These are phyloP conservation scores for Dactylonectria macrodidyma DNA, from an alignment of 2,329 filamentous ascomycete species.

Conservation along the genomic window DNA sequence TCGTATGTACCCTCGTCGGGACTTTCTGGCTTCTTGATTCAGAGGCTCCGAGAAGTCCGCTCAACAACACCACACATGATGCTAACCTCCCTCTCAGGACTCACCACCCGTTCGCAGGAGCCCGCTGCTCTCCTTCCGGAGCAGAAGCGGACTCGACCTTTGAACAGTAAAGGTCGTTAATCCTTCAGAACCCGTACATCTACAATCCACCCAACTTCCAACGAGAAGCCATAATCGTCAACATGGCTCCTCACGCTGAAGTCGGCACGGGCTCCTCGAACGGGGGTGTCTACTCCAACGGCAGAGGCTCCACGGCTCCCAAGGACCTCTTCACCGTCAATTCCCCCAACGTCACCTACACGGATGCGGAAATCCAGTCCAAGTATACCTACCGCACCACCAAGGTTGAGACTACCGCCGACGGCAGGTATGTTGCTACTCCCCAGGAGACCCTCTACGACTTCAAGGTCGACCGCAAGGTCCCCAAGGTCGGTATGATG, in stretches of 20 bases:
- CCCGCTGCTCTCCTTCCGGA: constrained; percentile 93
- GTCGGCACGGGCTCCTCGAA: constrained; percentile 69
- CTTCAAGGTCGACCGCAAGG: constrained; percentile 96
- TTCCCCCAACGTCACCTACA: constrained; percentile 94
- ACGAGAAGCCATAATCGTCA: constrained; percentile 54
- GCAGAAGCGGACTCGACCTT: constrained; percentile 80
- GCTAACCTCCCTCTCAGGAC: constrained; percentile 68
- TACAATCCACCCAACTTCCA: constrained; percentile 42
- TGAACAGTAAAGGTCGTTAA: constrained; percentile 66
- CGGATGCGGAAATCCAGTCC: constrained; percentile 88
- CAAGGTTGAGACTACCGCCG: constrained; percentile 77
- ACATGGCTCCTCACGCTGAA: constrained; percentile 95
- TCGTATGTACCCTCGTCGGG: constrained; percentile 75
- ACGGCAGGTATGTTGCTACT: constrained; percentile 85
- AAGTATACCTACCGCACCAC: constrained; percentile 98
- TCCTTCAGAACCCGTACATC: constrained; percentile 50
- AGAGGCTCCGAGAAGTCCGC: not conserved
- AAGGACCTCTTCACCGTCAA: constrained; percentile 85
- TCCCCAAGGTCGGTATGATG: constrained; percentile 97
- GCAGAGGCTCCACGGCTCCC: constrained; percentile 58
- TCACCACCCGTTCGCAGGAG: constrained; percentile 97
- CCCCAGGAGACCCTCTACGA: constrained; percentile 93
- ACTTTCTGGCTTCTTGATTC: not conserved
- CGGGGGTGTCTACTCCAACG: constrained; percentile 69
- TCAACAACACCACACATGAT: constrained; percentile 26